Evolutionary conservation across 2,329 filamentous ascomycete genomes (phyloP).

Genomic region (Monosporascus ibericus): DNA sequence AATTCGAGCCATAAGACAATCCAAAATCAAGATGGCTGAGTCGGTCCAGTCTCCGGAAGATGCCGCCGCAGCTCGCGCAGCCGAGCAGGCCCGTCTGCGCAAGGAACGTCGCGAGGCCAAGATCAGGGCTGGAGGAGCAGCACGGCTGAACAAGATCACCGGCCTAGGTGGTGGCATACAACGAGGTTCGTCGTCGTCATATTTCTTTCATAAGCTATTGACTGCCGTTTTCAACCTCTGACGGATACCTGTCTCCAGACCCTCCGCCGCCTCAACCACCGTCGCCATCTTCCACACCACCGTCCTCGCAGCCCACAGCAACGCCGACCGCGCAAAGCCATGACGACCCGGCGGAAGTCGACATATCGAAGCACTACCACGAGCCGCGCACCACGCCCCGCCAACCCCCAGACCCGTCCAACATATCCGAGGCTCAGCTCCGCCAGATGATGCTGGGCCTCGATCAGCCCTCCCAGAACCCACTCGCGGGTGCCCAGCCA

Average conservation of each 20-base stretch:
- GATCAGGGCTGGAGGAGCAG: slow-evolving; percentile 64
- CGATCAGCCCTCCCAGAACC: slow-evolving; percentile 30
- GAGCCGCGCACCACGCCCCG: slow-evolving; percentile 42
- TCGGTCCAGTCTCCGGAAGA: slow-evolving; percentile 31
- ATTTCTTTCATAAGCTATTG: slow-evolving; percentile 3
- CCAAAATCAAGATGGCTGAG: slow-evolving; percentile 19
- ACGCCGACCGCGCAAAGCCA: slow-evolving; percentile 28
- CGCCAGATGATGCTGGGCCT: slow-evolving; percentile 60
- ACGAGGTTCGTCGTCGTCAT: slow-evolving; percentile 30
- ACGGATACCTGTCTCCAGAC: background rate
- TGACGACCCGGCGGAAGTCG: slow-evolving; percentile 68
- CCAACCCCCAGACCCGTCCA: slow-evolving; percentile 27
- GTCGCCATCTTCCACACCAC: slow-evolving; percentile 22
- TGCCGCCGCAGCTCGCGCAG: slow-evolving; percentile 44
- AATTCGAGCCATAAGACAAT: background rate
- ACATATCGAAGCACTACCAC: slow-evolving; percentile 72
- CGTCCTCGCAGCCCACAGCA: slow-evolving; percentile 23
- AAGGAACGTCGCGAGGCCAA: slow-evolving; percentile 77
- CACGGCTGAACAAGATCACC: slow-evolving; percentile 69
- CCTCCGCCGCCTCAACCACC: slow-evolving; percentile 26
- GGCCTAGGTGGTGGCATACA: slow-evolving; percentile 57
- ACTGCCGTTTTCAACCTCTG: background rate
- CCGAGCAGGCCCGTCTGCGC: slow-evolving; percentile 65
- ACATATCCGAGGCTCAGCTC: slow-evolving; percentile 52
- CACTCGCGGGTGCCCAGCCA: slow-evolving; percentile 12